Evolutionary conservation across 2,329 filamentous ascomycete genomes (phyloP).

Genomic region (Pseudonectria foliicola): DNA sequence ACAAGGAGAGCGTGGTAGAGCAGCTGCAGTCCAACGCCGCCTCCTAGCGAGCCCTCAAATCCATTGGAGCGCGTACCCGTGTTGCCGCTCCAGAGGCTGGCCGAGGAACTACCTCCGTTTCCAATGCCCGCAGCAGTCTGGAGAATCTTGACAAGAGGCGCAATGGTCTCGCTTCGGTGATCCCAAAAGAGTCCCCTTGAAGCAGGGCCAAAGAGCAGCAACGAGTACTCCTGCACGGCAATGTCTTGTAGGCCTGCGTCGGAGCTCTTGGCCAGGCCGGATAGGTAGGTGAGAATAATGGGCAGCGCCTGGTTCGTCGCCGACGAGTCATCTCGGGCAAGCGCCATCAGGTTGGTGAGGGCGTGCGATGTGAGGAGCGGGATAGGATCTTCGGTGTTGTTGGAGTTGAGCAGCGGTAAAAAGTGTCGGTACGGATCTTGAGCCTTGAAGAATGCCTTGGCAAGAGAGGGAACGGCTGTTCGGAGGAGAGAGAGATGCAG

Average conservation of each 20-base stretch:
- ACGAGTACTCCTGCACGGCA: conserved; percentile 84
- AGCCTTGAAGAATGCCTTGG: conserved; percentile 67
- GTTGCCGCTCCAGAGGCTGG: conserved; percentile 55
- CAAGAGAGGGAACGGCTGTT: conserved; percentile 71
- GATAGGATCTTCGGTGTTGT: conserved; percentile 68
- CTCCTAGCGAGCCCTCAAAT: conserved; percentile 58
- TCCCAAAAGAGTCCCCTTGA: conserved; percentile 85
- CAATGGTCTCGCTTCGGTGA: conserved; percentile 76
- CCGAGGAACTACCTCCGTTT: conserved; percentile 56
- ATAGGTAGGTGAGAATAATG: conserved; percentile 78
- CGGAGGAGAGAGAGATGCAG: conserved; percentile 6
- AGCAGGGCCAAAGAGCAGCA: conserved; percentile 67
- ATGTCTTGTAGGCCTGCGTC: conserved; percentile 94
- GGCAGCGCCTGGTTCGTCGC: conserved; percentile 73
- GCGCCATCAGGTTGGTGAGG: conserved; percentile 69
- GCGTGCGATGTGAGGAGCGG: conserved; percentile 86
- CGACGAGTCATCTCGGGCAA: conserved; percentile 53
- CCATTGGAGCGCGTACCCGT: conserved; percentile 50
- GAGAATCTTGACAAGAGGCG: conserved; percentile 76
- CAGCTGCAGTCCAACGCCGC: conserved; percentile 84
- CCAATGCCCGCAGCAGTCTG: conserved; percentile 66
- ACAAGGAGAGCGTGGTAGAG: conserved; percentile 91
- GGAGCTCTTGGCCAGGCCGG: conserved; percentile 71
- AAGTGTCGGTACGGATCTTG: conserved; percentile 76
- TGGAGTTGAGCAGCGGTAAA: conserved; percentile 77